A percentile compares a stretch with the other conserved stretches of the same genome.
phyloP scores from a whole-genome alignment of 2,329 filamentous ascomycete species.

The Alternaria arborescens region DNA sequence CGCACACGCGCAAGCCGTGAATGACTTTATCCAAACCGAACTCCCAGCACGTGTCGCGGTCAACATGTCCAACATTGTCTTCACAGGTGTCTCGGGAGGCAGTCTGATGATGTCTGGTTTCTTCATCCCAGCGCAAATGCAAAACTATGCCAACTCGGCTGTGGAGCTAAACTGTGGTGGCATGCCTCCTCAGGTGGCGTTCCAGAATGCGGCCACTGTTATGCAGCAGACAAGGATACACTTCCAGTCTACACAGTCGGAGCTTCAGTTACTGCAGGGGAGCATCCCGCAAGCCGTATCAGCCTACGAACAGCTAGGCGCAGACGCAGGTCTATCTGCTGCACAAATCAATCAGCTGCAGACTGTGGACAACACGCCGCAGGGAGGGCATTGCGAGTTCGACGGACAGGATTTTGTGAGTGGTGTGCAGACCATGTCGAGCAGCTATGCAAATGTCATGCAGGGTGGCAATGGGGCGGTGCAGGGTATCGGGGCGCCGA shows the following conservation, averaged over 20 bases:
- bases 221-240: conserved; percentile 61
- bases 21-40: conserved; percentile 60
- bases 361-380: conserved; percentile 65
- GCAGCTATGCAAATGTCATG: conserved; percentile 63
- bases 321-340: conserved; percentile 54
- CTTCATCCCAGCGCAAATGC: conserved; percentile 66
- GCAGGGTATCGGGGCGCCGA: conserved; percentile 55
- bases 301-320: conserved; percentile 62
- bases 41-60: conserved; percentile 65
- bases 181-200: conserved; percentile 62
- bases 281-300: conserved; percentile 61
- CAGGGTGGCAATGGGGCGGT: conserved; percentile 62
- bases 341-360: conserved; percentile 61
- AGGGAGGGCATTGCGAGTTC: conserved; percentile 67
- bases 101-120: conserved; percentile 64
- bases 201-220: conserved; percentile 56
- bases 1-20: conserved; percentile 64
- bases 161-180: conserved; percentile 66
- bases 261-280: conserved; percentile 60
- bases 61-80: conserved; percentile 62
- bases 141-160: conserved; percentile 60
- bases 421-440: conserved; percentile 66
- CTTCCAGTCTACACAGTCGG: conserved; percentile 64
- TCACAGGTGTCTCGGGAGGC: conserved; percentile 67
- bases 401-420: conserved; percentile 63